phyloP scores from a whole-genome alignment of 2,329 filamentous ascomycete genomes.

The Talaromyces amestolkiae region DNA sequence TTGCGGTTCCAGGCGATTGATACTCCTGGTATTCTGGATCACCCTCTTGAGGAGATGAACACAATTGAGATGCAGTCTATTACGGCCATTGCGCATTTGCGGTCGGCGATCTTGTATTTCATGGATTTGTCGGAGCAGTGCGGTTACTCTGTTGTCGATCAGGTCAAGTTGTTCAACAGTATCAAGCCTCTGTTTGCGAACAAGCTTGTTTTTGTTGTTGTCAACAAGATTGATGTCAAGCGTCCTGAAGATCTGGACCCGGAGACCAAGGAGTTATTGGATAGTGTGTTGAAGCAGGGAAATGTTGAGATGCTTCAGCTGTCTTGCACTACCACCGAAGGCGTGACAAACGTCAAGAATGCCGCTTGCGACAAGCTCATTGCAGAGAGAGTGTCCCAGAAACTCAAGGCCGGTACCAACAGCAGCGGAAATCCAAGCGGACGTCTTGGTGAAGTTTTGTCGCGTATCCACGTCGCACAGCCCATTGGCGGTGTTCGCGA shows the following conservation, averaged over 20 bases:
- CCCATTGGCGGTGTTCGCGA: constrained; percentile 80
- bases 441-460: constrained; percentile 83
- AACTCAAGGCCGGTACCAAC: constrained; percentile 85
- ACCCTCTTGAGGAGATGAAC: constrained; percentile 98
- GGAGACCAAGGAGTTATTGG: constrained; percentile 72
- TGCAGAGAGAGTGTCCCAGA: constrained; percentile 89
- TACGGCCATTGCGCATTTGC: constrained; percentile 93
- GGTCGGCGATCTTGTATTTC: constrained; percentile 94
- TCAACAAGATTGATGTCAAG: constrained; percentile 97
- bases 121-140: constrained; percentile 98
- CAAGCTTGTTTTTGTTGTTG: constrained; percentile 92
- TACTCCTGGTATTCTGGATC: constrained; percentile 96
- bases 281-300: constrained; percentile 76
- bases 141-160: constrained; percentile 86
- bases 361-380: constrained; percentile 89
- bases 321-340: constrained; percentile 92
- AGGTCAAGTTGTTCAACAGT: constrained; percentile 92
- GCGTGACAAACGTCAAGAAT: constrained; percentile 92
- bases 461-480: constrained; percentile 94
- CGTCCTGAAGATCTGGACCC: constrained; percentile 81
- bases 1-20: constrained; percentile 89
- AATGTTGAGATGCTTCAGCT: constrained; percentile 92
- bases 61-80: constrained; percentile 99
- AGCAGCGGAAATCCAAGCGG: constrained; percentile 72
- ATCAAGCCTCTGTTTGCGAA: constrained; percentile 97